These are phyloP conservation scores for Geotrichum ghanense DNA, from an alignment of 805 yeast genomes.

Conservation along the genomic window DNA sequence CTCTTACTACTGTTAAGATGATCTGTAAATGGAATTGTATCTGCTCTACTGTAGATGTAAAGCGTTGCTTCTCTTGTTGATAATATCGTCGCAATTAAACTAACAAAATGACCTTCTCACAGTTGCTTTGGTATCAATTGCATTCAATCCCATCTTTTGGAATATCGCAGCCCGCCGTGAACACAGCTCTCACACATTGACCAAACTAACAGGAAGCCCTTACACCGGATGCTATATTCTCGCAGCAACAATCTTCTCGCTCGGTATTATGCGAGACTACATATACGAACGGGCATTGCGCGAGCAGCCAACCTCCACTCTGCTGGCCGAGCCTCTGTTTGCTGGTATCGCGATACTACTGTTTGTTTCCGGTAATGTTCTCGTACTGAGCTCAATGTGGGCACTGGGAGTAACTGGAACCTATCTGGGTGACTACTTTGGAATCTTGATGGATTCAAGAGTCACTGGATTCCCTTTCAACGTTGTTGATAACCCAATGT, in stretches of 20 bases:
- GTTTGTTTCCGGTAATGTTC: slow-evolving; percentile 63
- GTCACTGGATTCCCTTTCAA: slow-evolving; percentile 92
- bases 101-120: background rate
- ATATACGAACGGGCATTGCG: slow-evolving; percentile 56
- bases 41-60: no score
- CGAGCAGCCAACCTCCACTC: slow-evolving; percentile 55
- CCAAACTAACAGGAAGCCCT: slow-evolving; percentile 57
- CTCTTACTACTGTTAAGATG: no score
- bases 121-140: slow-evolving; percentile 54
- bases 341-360: slow-evolving; percentile 41
- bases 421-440: slow-evolving; percentile 93
- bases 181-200: slow-evolving; percentile 62
- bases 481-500: slow-evolving; percentile 90
- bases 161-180: slow-evolving; percentile 83
- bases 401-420: slow-evolving; percentile 93
- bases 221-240: slow-evolving; percentile 73
- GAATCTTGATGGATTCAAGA: slow-evolving; percentile 82
- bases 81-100: no score
- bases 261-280: slow-evolving; percentile 76
- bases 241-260: slow-evolving; percentile 71
- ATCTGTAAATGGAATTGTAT: no score
- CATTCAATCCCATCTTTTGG: slow-evolving; percentile 94
- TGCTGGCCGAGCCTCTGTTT: slow-evolving; percentile 32
- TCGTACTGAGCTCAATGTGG: slow-evolving; percentile 81
- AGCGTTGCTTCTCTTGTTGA: no score